A percentile compares a stretch with the other conserved stretches of the same genome.
These are phyloP conservation scores for Kokia cookei DNA, from an alignment of 441 rosid genomes.

Conservation along the genomic window DNA sequence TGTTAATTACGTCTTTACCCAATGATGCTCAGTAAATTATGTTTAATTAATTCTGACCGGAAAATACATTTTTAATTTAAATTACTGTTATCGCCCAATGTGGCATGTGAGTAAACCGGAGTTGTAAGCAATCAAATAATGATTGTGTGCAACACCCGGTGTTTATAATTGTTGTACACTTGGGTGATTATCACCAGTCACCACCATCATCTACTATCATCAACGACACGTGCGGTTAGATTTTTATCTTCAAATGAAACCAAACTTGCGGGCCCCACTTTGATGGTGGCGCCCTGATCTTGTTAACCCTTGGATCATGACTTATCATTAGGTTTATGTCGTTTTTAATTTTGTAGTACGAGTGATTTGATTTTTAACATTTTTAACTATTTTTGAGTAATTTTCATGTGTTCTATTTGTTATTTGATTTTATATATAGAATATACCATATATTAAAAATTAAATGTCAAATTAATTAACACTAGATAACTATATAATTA, in stretches of 20 bases:
- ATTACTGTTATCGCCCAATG: neutral
- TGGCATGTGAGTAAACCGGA: neutral
- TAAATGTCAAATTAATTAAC: neutral
- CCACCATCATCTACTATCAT: constrained; percentile 7
- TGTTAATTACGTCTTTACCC: constrained; percentile 20
- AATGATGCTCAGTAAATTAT: neutral
- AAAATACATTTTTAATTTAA: neutral
- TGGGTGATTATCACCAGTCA: constrained; percentile 15
- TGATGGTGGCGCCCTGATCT: neutral
- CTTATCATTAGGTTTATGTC: no score
- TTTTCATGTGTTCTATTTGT: neutral
- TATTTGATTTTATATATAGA: neutral
- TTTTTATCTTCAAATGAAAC: neutral
- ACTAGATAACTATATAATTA: no score
- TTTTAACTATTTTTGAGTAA: neutral
- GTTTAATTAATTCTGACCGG: neutral
- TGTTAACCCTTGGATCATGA: neutral
- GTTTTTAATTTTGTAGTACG: neutral
- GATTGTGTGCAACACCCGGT: constrained; percentile 19
- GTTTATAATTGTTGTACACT: constrained; percentile 10
- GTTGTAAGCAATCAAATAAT: constrained; percentile 16
- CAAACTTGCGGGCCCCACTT: neutral
- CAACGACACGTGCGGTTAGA: constrained; percentile 16
- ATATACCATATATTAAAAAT: neutral
- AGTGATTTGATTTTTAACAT: neutral